Conservation (phyloP, 768 basidiomycete genomes). For the Naematelia encephala region DNA sequence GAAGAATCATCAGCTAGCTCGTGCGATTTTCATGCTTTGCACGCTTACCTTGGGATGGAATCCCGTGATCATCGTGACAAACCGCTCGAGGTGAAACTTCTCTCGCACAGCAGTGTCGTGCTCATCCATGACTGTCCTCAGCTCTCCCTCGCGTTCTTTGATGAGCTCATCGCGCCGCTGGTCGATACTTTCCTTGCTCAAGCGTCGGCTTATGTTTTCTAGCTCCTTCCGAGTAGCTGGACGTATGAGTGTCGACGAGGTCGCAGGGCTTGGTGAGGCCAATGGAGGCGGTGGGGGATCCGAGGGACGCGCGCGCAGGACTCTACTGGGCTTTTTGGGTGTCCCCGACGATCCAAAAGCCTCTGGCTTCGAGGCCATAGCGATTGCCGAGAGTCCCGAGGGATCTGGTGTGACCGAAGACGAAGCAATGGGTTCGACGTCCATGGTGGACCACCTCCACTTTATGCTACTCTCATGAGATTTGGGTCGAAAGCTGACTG, state of each 20-base stretch:
- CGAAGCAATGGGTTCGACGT: constrained; percentile 11
- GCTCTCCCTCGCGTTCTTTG: constrained; percentile 60
- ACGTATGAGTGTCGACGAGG: constrained; percentile 4
- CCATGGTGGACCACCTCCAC: constrained; percentile 48
- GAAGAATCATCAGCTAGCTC: constrained; percentile 2
- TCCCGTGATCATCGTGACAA: constrained; percentile 63
- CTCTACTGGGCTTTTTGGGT: constrained; percentile 7
- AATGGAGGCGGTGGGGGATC: constrained; percentile 7
- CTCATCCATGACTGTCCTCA: constrained; percentile 56
- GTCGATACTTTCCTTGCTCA: constrained; percentile 24
- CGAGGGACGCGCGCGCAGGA: constrained; percentile 34
- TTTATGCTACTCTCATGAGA: constrained; percentile 1
- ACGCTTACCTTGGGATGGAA: constrained; percentile 80
- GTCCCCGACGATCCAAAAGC: background rate
- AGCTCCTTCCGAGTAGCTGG: constrained; percentile 23
- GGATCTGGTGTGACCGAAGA: background rate
- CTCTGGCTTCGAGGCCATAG: background rate
- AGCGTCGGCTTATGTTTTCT: constrained; percentile 15
- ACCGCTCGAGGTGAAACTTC: constrained; percentile 81
- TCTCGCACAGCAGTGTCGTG: constrained; percentile 62
- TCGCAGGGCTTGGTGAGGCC: background rate
- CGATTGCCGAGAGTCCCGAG: background rate
- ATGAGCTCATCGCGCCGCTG: constrained; percentile 54
- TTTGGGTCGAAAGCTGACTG: background rate
- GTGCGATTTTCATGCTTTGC: too few species aligned